Conservation (phyloP, 1,284 basidiomycete species). For the Schizophyllum amplum region DNA sequence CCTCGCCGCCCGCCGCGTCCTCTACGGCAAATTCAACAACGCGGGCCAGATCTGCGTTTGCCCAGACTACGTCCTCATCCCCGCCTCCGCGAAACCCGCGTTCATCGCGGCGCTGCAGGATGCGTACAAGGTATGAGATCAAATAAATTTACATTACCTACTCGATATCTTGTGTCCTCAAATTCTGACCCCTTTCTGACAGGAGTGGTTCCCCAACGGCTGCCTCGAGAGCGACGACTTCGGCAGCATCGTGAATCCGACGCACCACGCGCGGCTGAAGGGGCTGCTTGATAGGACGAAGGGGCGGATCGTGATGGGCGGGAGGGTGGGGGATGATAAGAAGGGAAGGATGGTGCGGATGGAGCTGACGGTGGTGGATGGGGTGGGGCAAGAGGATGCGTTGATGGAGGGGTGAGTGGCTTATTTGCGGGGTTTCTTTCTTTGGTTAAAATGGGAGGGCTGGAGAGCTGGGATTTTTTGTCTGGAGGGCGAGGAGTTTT, state of each 20-base stretch:
- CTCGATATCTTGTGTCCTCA: too few relatives aligned
- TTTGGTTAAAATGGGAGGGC: too few relatives aligned
- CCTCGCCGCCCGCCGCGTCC: conserved; percentile 50
- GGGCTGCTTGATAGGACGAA: conserved; percentile 58
- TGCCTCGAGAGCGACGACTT: conserved; percentile 32
- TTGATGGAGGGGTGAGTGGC: conserved; percentile 73
- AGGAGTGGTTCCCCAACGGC: conserved; percentile 28
- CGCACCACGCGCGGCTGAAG: conserved; percentile 57
- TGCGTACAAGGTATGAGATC: too few relatives aligned
- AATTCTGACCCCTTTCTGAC: too few relatives aligned
- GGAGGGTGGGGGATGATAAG: conserved; percentile 52
- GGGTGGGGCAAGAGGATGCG: conserved; percentile 57
- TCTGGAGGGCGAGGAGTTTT: too few relatives aligned
- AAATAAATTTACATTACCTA: too few relatives aligned
- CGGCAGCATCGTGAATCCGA: conserved; percentile 25
- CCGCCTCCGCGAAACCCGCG: conserved; percentile 50
- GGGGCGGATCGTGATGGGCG: conserved; percentile 67
- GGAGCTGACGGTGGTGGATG: conserved; percentile 60
- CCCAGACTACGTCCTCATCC: conserved; percentile 80
- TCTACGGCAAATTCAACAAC: conserved; percentile 79
- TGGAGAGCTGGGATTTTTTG: too few relatives aligned
- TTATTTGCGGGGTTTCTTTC: too few relatives aligned
- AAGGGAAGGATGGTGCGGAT: too few relatives aligned
- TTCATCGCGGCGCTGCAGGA: conserved; percentile 57
- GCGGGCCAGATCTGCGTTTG: conserved; percentile 68